Conservation (phyloP, 1,284 basidiomycete genomes). For the Sanghuangporus weigelae region DNA sequence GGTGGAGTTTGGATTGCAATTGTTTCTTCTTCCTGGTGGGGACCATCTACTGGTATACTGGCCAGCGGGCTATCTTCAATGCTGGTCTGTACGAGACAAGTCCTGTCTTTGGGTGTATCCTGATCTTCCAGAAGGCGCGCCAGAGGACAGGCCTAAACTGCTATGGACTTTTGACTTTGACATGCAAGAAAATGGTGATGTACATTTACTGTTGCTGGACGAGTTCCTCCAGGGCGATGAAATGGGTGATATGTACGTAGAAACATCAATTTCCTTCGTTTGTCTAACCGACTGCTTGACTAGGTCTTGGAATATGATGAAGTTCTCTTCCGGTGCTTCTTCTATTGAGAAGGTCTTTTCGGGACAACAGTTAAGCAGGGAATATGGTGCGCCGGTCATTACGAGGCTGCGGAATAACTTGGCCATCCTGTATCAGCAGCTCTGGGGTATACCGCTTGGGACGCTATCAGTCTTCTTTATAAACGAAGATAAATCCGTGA, state of each 20-base stretch:
- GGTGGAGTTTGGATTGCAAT: background rate
- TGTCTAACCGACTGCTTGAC: background rate
- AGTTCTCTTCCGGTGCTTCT: background rate
- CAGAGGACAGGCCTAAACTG: background rate
- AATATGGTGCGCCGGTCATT: background rate
- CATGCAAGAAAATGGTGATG: background rate
- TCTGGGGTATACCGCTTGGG: background rate
- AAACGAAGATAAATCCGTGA: background rate
- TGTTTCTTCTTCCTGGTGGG: conserved; percentile 8
- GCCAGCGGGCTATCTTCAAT: conserved; percentile 12
- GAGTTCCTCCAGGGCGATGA: background rate
- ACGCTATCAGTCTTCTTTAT: background rate
- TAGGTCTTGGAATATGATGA: background rate
- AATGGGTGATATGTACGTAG: background rate
- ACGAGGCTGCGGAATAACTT: background rate
- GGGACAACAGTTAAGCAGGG: background rate
- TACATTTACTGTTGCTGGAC: background rate
- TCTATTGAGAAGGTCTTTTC: background rate
- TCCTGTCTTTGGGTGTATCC: conserved; percentile 11
- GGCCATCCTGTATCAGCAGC: background rate
- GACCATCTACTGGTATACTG: conserved; percentile 3
- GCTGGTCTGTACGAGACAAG: conserved; percentile 2
- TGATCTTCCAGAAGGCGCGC: background rate
- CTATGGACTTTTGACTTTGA: background rate
- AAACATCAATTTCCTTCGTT: background rate